phyloP scores from a whole-genome alignment of 2,329 filamentous ascomycete genomes.

The Corniculantispora saksenae region DNA sequence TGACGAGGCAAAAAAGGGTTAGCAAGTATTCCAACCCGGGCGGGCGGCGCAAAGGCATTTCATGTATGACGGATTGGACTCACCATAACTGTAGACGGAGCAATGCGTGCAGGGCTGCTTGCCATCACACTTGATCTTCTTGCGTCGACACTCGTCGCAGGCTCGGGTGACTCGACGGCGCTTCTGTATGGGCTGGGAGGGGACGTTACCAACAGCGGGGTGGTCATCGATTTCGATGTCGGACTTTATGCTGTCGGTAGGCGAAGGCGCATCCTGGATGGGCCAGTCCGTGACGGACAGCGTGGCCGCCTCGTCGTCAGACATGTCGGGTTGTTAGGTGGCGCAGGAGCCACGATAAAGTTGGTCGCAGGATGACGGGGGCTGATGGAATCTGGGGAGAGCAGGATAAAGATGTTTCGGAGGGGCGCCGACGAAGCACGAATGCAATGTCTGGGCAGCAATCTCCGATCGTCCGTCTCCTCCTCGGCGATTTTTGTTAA shows the following conservation, averaged over 20 bases:
- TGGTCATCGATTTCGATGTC: slow-evolving; percentile 43
- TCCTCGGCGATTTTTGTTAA: slow-evolving; percentile 3
- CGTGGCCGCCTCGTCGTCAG: slow-evolving; percentile 45
- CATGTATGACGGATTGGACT: slow-evolving; percentile 28
- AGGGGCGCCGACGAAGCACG: slow-evolving; percentile 5
- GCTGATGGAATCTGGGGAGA: not conserved
- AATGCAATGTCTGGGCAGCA: slow-evolving; percentile 1
- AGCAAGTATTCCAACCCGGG: not conserved
- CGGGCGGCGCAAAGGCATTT: not conserved
- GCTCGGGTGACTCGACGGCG: slow-evolving; percentile 76
- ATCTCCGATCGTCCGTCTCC: slow-evolving; percentile 14
- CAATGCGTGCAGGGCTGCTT: slow-evolving; percentile 93
- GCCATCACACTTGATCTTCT: slow-evolving; percentile 86
- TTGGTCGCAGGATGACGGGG: not conserved
- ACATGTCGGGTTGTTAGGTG: slow-evolving; percentile 37
- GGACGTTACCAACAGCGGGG: slow-evolving; percentile 25
- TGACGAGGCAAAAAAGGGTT: slow-evolving; percentile 36
- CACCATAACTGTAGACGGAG: slow-evolving; percentile 98
- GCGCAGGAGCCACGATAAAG: slow-evolving; percentile 20
- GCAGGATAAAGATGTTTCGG: slow-evolving; percentile 10
- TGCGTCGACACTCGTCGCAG: slow-evolving; percentile 79
- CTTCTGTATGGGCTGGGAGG: slow-evolving; percentile 68
- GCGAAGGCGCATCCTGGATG: slow-evolving; percentile 38
- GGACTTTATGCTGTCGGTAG: slow-evolving; percentile 46
- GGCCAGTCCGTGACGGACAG: slow-evolving; percentile 39